Evolutionary conservation across 106 monocot species (phyloP), one percentile per base, ranked within the genome.

Genomic region (Phalaenopsis equestris): DNA sequence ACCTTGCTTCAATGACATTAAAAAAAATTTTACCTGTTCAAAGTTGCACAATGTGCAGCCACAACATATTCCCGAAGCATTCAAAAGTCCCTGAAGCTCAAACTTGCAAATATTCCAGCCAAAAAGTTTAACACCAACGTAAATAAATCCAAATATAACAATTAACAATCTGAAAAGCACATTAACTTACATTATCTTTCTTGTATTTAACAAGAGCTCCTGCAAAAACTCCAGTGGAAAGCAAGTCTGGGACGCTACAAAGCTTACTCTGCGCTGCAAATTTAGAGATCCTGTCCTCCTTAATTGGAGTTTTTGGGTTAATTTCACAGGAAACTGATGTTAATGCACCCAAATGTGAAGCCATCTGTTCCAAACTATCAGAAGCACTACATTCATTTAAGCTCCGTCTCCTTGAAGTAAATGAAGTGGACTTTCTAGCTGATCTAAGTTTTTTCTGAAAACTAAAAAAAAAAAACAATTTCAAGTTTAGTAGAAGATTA

Each of bases 171-270:
- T 41, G 12, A 38, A 38, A 38, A 72, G 72, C 2, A 41, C 72
- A 41, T 72, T 72, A 65, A 65, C 42, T 73, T 77, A 87, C 90
- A 75, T 85, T 42, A 21, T 78, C 65, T 37, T 86, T 86, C 77
- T 49, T 82, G 87, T 89, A 94, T 47, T 42, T 88, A 15, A 94
- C 86, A 11, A 46, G 55, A 12, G 80, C 43, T 41, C 87, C 91
- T 81, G 88, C 87, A 3, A 94, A 88, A n/a, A 87, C 41, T 9
- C 89, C 83, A 9, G 87, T 94, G 21, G 85, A 80, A 16, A 91
- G 86, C 65, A 94, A 78, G 45, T 65, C 57, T 61, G 73, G 82
- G 19, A 88, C 86, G 67, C 81, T 75, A 74, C 36, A 56, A 11
- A 83, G 49, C 8, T 18, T 16, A 45, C 43, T 45, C 16, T 36